Base-by-base conservation (phyloP, 106 monocot genomes). In the Apostasia shenzhenica region DNA sequence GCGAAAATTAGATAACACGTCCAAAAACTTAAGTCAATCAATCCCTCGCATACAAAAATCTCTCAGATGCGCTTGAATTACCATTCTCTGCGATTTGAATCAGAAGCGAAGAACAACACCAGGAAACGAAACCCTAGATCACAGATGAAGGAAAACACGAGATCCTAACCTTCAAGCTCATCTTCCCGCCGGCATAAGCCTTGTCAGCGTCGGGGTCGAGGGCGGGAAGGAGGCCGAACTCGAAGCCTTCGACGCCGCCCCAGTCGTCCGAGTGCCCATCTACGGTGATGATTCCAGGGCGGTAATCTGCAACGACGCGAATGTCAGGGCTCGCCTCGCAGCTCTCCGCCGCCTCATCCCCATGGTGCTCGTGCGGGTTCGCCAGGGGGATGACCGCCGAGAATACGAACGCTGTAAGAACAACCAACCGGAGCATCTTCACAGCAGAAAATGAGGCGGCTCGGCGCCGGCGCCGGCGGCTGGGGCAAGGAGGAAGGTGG, bases 141-240 rank as follows among this genome's bases (percentile, higher is more conserved):
- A 26, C 26, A 26, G 26, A 26, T 26, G 26, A 46, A 45, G 11
- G 45, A 42, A 44, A 41, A 42, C 9, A 2, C 8, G 6, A 44
- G 4, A 45, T 44, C n/a, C 72, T 2, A 48, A 99, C 99, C 90
- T 93, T 99, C 5, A 99, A 81, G 52, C 85, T 77, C 67, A 93
- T 82, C 79, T 80, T 82, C 12, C 99, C 99, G 66, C 80, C 92
- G 38, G 56, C 38, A 76, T 93, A 99, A 6, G 81, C 89, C 75
- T 99, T 90, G 55, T 99, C 99, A n/a, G 79, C 54, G 59, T 99
- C 99, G 41, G 79, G 78, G 48, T 99, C 99, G 54, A 99, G 83
- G 1, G 99, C 99, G 3, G 99, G 93, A 55, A 82, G 85, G 13
- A 99, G 77, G 2, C 59, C 40, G 67, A 90, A 80, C 68, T 99